Conservation (phyloP, 352 stramenopile species). For the Pythium monospermum region DNA sequence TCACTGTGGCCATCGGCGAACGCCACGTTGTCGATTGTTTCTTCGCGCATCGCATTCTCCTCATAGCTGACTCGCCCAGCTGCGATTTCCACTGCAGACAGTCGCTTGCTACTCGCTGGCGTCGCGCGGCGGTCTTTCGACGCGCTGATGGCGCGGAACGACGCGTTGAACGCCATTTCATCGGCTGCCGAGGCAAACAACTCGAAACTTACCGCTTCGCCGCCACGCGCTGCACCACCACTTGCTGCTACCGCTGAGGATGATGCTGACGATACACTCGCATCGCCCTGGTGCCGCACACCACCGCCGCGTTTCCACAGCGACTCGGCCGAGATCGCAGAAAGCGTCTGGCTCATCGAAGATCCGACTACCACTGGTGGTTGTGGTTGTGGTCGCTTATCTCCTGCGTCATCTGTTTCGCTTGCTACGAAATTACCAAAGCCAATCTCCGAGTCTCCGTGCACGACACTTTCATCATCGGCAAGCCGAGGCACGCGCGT, state of each 20-base stretch:
- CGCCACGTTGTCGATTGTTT: background rate
- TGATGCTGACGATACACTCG: too few species aligned
- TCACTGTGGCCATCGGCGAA: too few species aligned
- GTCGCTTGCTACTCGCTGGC: background rate
- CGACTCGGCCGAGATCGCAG: slow-evolving; percentile 20
- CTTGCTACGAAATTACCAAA: slow-evolving; percentile 24
- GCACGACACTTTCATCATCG: background rate
- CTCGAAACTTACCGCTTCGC: slow-evolving; percentile 10
- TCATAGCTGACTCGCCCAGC: slow-evolving; percentile 2
- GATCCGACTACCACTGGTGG: background rate
- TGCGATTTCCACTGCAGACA: slow-evolving; percentile 8
- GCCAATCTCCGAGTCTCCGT: slow-evolving; percentile 1
- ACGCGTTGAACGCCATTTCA: slow-evolving; percentile 25
- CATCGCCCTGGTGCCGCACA: slow-evolving; percentile 10
- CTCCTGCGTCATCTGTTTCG: background rate
- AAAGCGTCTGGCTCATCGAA: background rate
- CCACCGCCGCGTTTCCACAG: slow-evolving; percentile 51
- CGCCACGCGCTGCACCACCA: background rate
- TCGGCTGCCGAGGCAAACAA: slow-evolving; percentile 27
- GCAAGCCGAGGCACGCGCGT: background rate
- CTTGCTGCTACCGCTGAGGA: background rate
- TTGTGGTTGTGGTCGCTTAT: background rate
- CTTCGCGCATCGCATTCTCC: background rate
- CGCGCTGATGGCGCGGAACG: slow-evolving; percentile 30
- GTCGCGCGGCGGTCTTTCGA: slow-evolving; percentile 16